Evolutionary conservation across 441 rosid genomes (phyloP), one percentile per base, ranked within the genome.

Genomic region (Theobroma grandiflorum): DNA sequence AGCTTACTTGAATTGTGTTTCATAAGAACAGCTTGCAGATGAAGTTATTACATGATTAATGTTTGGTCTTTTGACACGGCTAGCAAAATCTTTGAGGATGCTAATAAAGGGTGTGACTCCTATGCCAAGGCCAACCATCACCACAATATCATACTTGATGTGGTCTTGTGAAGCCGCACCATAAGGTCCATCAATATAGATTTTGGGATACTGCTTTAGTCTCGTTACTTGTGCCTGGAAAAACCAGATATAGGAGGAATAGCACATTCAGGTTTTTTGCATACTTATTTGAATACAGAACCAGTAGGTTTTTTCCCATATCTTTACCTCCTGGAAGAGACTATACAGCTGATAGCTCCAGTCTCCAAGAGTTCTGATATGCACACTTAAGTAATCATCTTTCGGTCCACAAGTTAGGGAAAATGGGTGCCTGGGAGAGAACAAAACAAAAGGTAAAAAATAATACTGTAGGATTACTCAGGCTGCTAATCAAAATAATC

Each of bases 61-160:
- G 40, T 26, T 47, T 58, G 82, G n/a, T 31, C 65, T 77, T 63
- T 72, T 76, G 37, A 70, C 68, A 42, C 71, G 76, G 64, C 33
- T 77, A 5, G 80, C 80, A 6, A 87, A 26, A 63, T 90, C 90
- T 80, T 83, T 84, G 75, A 90, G 87, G 80, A 90, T 86, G 88
- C 90, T 87, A 61, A 89, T 81, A 82, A 89, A 90, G 9, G 91
- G 93, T 2, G 93, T 90, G 50, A 83, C 85, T 70, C 93, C 93
- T 4, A 90, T 90, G 61, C 93, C 93, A 15, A 89, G 89, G 53
- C 93, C 93, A 18, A 89, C 82, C 67, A 90, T 80, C 73, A 89
- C 70, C 20, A 90, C 84, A 0, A 83, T 31, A 9, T 89, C 93
- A 37, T 88, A 90, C 81, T 90, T 88, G 78, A 74, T 77, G 52